Percentiles rank a stretch among this genome's conserved stretches.
Evolutionary conservation across 768 basidiomycete genomes (phyloP).

Genomic region (Thelephora ganbajun): DNA sequence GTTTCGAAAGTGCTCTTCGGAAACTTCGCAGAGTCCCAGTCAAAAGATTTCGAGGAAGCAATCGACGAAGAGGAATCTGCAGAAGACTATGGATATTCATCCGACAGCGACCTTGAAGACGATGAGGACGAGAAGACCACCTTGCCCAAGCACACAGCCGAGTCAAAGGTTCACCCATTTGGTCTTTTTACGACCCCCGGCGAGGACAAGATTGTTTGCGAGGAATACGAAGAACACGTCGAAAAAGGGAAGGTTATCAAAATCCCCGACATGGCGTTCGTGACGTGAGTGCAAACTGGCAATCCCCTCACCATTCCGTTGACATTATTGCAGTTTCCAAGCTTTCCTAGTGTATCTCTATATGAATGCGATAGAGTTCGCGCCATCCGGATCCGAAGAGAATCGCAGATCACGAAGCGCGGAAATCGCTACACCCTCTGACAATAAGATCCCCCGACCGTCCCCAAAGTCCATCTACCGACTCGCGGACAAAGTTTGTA

Average conservation of each 20-base stretch:
- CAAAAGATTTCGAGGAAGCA: neutral
- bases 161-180: no score
- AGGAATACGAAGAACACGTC: no score
- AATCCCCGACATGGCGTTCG: conserved; percentile 8
- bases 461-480: conserved; percentile 33
- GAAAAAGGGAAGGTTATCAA: neutral
- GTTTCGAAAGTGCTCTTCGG: neutral
- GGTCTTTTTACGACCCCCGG: no score
- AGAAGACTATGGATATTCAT: conserved; percentile 18
- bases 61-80: conserved; percentile 4
- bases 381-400: conserved; percentile 6
- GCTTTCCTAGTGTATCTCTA: conserved; percentile 10
- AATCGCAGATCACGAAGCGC: neutral
- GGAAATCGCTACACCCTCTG: neutral
- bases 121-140: conserved; percentile 3
- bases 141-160: no score
- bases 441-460: conserved; percentile 9
- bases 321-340: conserved; percentile 5
- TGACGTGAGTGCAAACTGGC: conserved; percentile 7
- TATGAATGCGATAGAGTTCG: conserved; percentile 7
- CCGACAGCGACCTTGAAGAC: conserved; percentile 23
- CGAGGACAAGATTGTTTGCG: no score
- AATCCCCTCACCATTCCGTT: neutral
- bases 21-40: conserved; percentile 7
- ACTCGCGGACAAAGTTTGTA: conserved; percentile 23